Conservation (phyloP, 306 rosid genomes). For the Comarum palustre region DNA sequence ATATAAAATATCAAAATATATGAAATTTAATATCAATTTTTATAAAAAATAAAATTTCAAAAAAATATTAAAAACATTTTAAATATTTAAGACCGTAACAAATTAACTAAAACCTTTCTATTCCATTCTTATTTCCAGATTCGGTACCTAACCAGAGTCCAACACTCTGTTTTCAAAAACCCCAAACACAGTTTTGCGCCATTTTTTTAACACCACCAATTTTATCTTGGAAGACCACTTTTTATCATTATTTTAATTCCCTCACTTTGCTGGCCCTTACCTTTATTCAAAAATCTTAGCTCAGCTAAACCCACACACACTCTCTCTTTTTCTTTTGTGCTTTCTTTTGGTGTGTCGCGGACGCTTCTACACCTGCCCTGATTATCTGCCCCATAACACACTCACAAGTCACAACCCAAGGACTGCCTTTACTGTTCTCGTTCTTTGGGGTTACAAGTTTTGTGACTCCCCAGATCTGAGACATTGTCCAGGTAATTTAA, state of each 20-base stretch:
- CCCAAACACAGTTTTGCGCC: constrained; percentile 5
- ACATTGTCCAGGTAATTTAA: constrained; percentile 21
- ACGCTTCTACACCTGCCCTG: constrained; percentile 26
- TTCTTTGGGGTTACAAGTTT: constrained; percentile 9
- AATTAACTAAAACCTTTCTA: no score
- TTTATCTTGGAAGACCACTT: constrained; percentile 1
- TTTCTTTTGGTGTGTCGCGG: constrained; percentile 37
- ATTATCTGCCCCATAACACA: constrained; percentile 5
- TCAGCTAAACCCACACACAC: constrained; percentile 30
- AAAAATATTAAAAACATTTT: no score
- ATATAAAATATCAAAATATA: no score
- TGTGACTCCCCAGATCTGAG: constrained; percentile 46
- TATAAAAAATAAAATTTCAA: no score
- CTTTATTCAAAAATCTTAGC: constrained; percentile 26
- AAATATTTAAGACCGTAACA: no score
- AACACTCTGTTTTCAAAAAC: neutral
- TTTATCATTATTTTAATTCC: constrained; percentile 11
- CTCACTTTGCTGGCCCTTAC: constrained; percentile 8
- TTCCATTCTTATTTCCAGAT: neutral
- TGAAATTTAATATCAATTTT: no score
- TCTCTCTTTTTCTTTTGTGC: constrained; percentile 23
- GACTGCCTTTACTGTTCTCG: constrained; percentile 23
- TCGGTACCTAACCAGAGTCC: neutral
- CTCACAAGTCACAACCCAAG: constrained; percentile 38
- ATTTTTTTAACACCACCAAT: neutral